phyloP scores from a whole-genome alignment of 805 yeast species.

The Wickerhamiella bombiphila region DNA sequence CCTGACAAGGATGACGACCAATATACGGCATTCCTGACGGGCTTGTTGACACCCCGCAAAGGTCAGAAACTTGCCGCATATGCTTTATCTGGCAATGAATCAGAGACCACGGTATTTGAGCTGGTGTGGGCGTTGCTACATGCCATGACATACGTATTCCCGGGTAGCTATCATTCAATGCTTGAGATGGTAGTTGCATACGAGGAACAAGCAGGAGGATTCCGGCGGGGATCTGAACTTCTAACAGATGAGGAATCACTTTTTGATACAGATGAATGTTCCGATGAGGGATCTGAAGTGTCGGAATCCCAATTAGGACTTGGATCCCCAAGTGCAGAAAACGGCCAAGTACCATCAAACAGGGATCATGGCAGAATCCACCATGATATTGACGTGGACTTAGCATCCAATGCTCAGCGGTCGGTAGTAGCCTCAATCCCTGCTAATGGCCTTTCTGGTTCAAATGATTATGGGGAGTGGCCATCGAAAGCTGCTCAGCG shows the following conservation, averaged over 20 bases:
- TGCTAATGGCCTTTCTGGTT: too few relatives aligned
- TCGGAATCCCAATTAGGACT: too few relatives aligned
- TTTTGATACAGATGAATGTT: too few relatives aligned
- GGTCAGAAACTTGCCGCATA: not conserved
- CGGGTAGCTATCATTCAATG: constrained; percentile 2
- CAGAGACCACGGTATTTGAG: constrained; percentile 3
- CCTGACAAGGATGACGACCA: not conserved
- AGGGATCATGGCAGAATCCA: too few relatives aligned
- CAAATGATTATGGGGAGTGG: too few relatives aligned
- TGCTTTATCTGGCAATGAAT: not conserved
- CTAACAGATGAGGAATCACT: not conserved
- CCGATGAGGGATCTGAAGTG: too few relatives aligned
- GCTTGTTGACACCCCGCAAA: not conserved
- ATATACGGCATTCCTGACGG: not conserved
- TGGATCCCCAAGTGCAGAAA: too few relatives aligned
- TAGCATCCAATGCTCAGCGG: too few relatives aligned
- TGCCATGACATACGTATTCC: constrained; percentile 5
- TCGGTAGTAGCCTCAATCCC: too few relatives aligned
- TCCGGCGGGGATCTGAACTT: not conserved
- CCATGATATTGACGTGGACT: too few relatives aligned
- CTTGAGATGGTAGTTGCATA: not conserved
- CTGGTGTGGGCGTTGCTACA: constrained; percentile 7
- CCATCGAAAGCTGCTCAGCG: too few relatives aligned
- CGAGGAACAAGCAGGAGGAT: not conserved
- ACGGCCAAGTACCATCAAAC: too few relatives aligned